Evolutionary conservation across 345 rosid species (phyloP).

Genomic region (Arabis alpina): DNA sequence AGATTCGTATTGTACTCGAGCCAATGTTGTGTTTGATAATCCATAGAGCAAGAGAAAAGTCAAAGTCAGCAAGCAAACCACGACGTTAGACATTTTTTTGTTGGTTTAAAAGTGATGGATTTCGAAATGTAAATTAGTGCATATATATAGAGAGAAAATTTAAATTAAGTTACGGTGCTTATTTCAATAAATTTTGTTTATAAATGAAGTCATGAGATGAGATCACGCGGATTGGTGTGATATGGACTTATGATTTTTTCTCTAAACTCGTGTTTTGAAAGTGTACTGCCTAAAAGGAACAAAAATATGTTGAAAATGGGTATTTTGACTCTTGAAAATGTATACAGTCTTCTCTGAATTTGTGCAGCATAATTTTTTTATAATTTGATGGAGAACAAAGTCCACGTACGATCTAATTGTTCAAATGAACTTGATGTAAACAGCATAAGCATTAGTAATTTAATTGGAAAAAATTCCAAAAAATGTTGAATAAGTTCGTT

Average conservation of each 20-base stretch:
- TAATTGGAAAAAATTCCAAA: no score
- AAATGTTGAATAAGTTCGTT: no score
- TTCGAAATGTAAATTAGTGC: neutral
- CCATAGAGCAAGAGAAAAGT: constrained; percentile 10
- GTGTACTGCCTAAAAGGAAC: neutral
- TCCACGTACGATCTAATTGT: neutral
- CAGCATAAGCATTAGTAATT: no score
- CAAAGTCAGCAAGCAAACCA: constrained; percentile 1
- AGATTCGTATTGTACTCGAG: constrained; percentile 4
- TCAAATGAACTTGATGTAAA: neutral
- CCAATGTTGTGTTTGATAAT: neutral
- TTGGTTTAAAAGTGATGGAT: neutral
- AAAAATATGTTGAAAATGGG: neutral
- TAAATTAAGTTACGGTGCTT: no score
- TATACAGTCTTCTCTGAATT: neutral
- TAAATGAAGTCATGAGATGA: neutral
- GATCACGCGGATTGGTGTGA: constrained; percentile 6
- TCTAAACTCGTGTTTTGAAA: neutral
- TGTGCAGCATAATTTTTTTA: neutral
- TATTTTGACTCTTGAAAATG: constrained; percentile 1
- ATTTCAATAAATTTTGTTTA: neutral
- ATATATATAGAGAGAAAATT: neutral
- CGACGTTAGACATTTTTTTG: neutral
- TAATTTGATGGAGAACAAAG: neutral
- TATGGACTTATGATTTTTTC: neutral